A percentile compares a stretch with the other conserved stretches of the same genome.
These are phyloP conservation scores for Rhododendron vialii DNA, from an alignment of 148 eudicot genomes.

Conservation along the genomic window DNA sequence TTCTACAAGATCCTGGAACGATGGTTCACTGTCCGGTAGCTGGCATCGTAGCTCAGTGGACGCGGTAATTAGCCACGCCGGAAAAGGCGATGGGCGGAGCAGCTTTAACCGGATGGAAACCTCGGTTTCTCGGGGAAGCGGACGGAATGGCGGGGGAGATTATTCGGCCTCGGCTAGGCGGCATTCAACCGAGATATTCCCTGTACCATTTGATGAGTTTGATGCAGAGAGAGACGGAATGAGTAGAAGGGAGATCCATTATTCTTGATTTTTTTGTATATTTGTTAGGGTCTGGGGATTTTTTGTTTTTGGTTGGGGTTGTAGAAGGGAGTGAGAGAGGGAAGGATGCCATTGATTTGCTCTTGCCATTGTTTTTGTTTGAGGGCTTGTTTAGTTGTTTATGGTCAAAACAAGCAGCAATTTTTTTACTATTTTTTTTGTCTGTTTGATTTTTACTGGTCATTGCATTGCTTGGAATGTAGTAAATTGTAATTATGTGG, in stretches of 20 bases:
- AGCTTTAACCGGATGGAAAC: constrained; percentile 54
- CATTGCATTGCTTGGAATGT: constrained; percentile 13
- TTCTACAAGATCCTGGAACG: constrained; percentile 84
- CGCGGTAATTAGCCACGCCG: constrained; percentile 18
- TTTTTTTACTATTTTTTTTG: not conserved
- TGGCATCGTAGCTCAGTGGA: constrained; percentile 63
- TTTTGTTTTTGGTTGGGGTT: constrained; percentile 21
- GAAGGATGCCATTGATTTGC: not conserved
- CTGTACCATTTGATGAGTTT: constrained; percentile 44
- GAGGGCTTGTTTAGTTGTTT: constrained; percentile 19
- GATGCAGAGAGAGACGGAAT: constrained; percentile 46
- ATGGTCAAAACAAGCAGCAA: constrained; percentile 12
- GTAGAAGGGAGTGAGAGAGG: constrained; percentile 18
- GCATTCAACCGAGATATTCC: constrained; percentile 69
- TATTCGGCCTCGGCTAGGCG: constrained; percentile 48
- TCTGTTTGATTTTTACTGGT: constrained; percentile 11
- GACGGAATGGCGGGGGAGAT: constrained; percentile 39
- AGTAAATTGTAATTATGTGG: constrained; percentile 28
- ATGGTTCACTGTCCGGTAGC: constrained; percentile 72
- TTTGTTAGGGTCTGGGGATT: not conserved
- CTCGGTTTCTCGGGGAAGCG: constrained; percentile 61
- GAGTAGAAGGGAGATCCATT: constrained; percentile 17
- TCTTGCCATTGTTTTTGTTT: constrained; percentile 10
- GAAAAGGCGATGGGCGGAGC: constrained; percentile 38
- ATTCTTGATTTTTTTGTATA: constrained; percentile 52